Conservation (phyloP, 768 basidiomycete species). For the Rhizopogon vesiculosus region DNA sequence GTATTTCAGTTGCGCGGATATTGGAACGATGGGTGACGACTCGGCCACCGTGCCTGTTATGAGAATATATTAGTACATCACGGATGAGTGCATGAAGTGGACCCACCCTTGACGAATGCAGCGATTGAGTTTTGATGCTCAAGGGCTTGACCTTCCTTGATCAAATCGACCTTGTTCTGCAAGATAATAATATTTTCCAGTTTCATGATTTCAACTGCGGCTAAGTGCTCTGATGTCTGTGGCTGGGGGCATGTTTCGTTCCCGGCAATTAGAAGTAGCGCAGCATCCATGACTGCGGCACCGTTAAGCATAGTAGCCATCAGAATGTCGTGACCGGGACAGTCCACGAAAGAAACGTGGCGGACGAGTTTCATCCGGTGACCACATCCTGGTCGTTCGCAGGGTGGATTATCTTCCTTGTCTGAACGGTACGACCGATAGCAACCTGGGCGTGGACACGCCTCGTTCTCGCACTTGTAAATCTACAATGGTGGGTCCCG, state of each 20-base stretch:
- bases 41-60: slow-evolving; percentile 91
- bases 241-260: slow-evolving; percentile 99
- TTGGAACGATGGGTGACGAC: slow-evolving; percentile 96
- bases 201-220: slow-evolving; percentile 99
- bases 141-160: slow-evolving; percentile 89
- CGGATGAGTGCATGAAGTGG: not conserved
- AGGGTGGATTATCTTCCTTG: slow-evolving; percentile 91
- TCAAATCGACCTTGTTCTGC: slow-evolving; percentile 98
- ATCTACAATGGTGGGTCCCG: slow-evolving; percentile 50
- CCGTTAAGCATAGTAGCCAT: slow-evolving; percentile 99
- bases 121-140: slow-evolving; percentile 96
- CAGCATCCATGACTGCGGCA: slow-evolving; percentile 99
- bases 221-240: slow-evolving; percentile 97
- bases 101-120: slow-evolving; percentile 88
- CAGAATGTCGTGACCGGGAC: slow-evolving; percentile 97
- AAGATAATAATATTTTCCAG: slow-evolving; percentile 96
- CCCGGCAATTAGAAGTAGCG: slow-evolving; percentile 89
- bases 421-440: slow-evolving; percentile 92
- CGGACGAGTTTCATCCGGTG: slow-evolving; percentile 87
- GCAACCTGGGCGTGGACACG: slow-evolving; percentile 90
- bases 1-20: slow-evolving; percentile 97
- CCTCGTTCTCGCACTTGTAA: slow-evolving; percentile 94
- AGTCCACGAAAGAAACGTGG: slow-evolving; percentile 99
- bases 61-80: not conserved
- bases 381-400: slow-evolving; percentile 90